A percentile compares a stretch with the other conserved stretches of the same genome.
phyloP scores from a whole-genome alignment of 1,284 basidiomycete genomes.

The Mycena citricolor region DNA sequence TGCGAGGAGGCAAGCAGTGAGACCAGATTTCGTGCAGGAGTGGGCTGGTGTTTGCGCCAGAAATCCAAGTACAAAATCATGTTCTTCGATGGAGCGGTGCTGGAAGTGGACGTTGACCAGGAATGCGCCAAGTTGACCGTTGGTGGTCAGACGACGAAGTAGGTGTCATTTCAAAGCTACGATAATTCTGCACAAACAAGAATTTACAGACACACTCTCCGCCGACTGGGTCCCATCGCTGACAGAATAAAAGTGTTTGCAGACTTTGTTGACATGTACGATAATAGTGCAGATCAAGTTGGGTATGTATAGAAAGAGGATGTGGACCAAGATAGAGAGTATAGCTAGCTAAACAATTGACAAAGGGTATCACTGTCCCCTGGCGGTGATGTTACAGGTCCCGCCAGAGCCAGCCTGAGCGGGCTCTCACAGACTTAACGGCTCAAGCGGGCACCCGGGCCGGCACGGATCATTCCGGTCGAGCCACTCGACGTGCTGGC shows the following conservation, averaged over 20 bases:
- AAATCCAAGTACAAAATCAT: constrained; percentile 41
- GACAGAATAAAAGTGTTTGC: constrained; percentile 45
- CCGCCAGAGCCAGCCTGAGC: no score
- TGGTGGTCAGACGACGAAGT: constrained; percentile 33
- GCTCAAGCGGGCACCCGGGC: no score
- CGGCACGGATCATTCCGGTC: neutral
- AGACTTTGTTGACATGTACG: constrained; percentile 43
- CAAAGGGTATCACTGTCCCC: no score
- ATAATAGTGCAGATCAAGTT: constrained; percentile 24
- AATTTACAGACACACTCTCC: constrained; percentile 33
- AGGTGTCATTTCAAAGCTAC: no score
- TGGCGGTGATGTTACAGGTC: no score
- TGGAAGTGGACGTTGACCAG: constrained; percentile 45
- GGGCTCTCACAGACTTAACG: no score
- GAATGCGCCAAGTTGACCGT: constrained; percentile 38
- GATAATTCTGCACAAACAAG: neutral
- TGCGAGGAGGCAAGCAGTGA: constrained; percentile 19
- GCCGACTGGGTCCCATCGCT: constrained; percentile 36
- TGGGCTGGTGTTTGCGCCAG: constrained; percentile 47
- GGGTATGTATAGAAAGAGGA: constrained; percentile 1
- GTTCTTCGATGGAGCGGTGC: constrained; percentile 44
- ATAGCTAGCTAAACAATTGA: no score
- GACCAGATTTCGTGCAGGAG: constrained; percentile 23
- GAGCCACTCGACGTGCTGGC: neutral
- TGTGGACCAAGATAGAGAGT: no score